Conservation (phyloP, 2,329 filamentous ascomycete species). For the Ophiocordyceps unilateralis region DNA sequence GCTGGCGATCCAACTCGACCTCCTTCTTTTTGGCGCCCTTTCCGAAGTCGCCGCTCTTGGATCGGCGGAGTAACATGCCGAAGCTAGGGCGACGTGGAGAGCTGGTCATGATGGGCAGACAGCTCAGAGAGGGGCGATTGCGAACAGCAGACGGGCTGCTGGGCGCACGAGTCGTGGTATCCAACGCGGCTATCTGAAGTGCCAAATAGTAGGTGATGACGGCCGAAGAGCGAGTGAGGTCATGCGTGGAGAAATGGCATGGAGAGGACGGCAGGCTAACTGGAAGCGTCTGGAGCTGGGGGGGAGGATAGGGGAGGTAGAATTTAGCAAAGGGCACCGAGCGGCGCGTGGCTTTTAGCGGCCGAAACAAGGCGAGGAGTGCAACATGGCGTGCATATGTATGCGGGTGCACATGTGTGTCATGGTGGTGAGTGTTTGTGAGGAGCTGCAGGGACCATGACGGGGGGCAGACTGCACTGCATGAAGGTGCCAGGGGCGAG, state of each 20-base stretch:
- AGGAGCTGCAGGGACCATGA: too few relatives aligned
- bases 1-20: slow-evolving; percentile 33
- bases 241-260: not conserved
- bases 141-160: not conserved
- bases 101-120: slow-evolving; percentile 11
- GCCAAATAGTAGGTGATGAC: not conserved
- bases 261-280: not conserved
- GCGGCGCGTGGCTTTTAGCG: not conserved
- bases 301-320: not conserved
- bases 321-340: not conserved
- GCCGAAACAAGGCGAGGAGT: not conserved
- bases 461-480: too few relatives aligned
- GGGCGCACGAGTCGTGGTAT: not conserved
- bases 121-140: slow-evolving; percentile 2
- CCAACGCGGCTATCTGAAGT: not conserved
- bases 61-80: slow-evolving; percentile 46
- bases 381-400: not conserved
- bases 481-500: too few relatives aligned
- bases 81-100: slow-evolving; percentile 24
- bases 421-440: too few relatives aligned
- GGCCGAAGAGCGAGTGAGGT: not conserved
- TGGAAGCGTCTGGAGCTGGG: not conserved
- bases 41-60: slow-evolving; percentile 49
- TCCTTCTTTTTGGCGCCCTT: slow-evolving; percentile 41
- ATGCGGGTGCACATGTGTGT: not conserved